These are phyloP conservation scores for Penicillium fimorum DNA, from an alignment of 495 filamentous ascomycete genomes.

Conservation along the genomic window DNA sequence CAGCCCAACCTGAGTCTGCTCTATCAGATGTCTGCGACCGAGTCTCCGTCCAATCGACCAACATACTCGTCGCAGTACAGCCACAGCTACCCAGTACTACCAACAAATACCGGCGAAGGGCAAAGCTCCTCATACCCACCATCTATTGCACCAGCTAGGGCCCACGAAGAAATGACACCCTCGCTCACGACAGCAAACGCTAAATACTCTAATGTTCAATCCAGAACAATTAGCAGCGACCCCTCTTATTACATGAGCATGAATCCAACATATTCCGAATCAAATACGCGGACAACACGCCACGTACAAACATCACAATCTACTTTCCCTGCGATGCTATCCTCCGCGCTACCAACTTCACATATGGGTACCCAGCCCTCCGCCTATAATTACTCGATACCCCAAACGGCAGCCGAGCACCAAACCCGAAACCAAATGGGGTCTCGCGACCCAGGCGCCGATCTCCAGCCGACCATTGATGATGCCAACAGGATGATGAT, in stretches of 20 bases:
- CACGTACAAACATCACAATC: conserved; percentile 45
- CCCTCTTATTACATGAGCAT: conserved; percentile 35
- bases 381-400: conserved; percentile 28
- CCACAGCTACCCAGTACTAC: conserved; percentile 32
- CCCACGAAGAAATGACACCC: conserved; percentile 19
- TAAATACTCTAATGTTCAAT: conserved; percentile 24
- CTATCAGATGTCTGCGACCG: conserved; percentile 54
- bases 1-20: conserved; percentile 74
- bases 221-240: conserved; percentile 17
- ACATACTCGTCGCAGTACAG: conserved; percentile 37
- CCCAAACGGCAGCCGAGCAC: conserved; percentile 33
- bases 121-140: conserved; percentile 27
- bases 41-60: conserved; percentile 20
- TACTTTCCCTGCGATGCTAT: conserved; percentile 39
- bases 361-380: conserved; percentile 22
- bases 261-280: conserved; percentile 28
- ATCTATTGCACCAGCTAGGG: conserved; percentile 15
- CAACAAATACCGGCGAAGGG: conserved; percentile 19
- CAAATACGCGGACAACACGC: conserved; percentile 28
- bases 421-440: conserved; percentile 40
- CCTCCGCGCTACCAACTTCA: conserved; percentile 36
- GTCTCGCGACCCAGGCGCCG: conserved; percentile 26
- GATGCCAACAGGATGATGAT: conserved; percentile 58
- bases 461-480: conserved; percentile 38
- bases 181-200: conserved; percentile 17